Base-by-base conservation (phyloP, 108 stramenopile species). In the Phaeodactylum tricornutum region DNA sequence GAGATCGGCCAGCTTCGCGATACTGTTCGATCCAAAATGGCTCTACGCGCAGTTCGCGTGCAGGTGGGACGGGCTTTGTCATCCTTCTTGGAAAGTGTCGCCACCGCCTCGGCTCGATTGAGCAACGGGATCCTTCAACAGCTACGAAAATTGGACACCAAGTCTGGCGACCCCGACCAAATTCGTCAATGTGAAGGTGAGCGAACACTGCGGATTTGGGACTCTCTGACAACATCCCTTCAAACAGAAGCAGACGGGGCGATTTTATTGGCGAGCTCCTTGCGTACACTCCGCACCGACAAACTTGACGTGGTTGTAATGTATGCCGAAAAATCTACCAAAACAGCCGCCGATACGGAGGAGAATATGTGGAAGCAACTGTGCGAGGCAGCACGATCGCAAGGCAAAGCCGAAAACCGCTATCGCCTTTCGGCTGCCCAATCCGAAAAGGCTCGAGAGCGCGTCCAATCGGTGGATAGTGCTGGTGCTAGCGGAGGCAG, bases 341-440 rank as follows among this genome's bases (percentile, higher is more conserved):
- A 64, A 48, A n/a, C 35, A 7, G 57, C 69, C n/a, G 46, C 48
- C n/a, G 80, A 84, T 22, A 48, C 33, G 9, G 77, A 82, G 33
- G 83, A 84, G 23, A 31, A 30, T 39, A 53, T 53, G 5, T 89
- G 83, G 81, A 89, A 82, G 48, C 49, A 55, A 4, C 63, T 84
- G n/a, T 74, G 77, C 38, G 83, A 89, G 28, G 53, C 75, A 12
- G 82, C 82, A 0, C 67, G 71, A 11, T 23, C 38, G 4, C 74
- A 79, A 47, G 57, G 65, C 12, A 79, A 67, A 55, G 77, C 80
- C 2, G 64, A 62, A 32, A 9, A 60, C 20, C 60, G 64, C 34
- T 78, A 75, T 25, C 63, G 63, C 29, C 79, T 79, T 30, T 45
- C 48, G n/a, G 55, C 64, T 31, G 43, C 59, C 12, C 62, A 71